Evolutionary conservation across 805 yeast genomes (phyloP), one percentile per base, ranked within the genome.

Genomic region (Barnettozyma sucrosica): DNA sequence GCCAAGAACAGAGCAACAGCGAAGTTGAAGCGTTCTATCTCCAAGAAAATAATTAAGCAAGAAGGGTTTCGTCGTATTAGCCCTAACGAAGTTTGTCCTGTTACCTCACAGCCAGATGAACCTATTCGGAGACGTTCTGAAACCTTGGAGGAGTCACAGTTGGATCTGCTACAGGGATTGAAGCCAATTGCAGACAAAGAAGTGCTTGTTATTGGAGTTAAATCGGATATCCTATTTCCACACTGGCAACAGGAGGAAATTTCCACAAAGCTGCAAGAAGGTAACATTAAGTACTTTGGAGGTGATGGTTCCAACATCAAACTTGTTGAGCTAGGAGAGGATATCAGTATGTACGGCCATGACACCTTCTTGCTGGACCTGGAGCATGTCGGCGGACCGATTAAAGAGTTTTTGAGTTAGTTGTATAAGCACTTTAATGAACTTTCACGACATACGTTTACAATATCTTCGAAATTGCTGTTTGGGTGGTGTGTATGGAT

Each of bases 241-340:
- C 87, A 83, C 33, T 88, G 96, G 96, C 97, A 90, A 68, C 97
- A 90, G 66, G 67, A 81, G 48, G 97, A 90, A 62, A 81, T 88
- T 48, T 81, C 80, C 25, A 76, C 79, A 14, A 77, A 80, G 33
- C 71, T 90, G 41, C 67, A 63, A 44, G 62, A 67, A 38, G 58
- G 57, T 16, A 64, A 63, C 41, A 36, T 48, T 16, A 45, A 52
- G 41, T 59, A 48, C 48, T 51, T 51, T 23, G 67, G 66, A 13
- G 74, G 76, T 40, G 63, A 58, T 38, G 60, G 63, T 49, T 63
- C 58, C 19, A 70, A 71, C 38, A 73, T 84, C 42, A 68, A 70
- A 48, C 88, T 89, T 62, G 72, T 80, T 47, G 97, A 90, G 62
- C 71, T 90, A 49, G 81, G 89, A 37, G 80, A 80, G 49, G 85